A percentile compares a stretch with the other conserved stretches of the same genome.
These are phyloP conservation scores for Amanita inopinata DNA, from an alignment of 768 basidiomycete genomes.

Conservation along the genomic window DNA sequence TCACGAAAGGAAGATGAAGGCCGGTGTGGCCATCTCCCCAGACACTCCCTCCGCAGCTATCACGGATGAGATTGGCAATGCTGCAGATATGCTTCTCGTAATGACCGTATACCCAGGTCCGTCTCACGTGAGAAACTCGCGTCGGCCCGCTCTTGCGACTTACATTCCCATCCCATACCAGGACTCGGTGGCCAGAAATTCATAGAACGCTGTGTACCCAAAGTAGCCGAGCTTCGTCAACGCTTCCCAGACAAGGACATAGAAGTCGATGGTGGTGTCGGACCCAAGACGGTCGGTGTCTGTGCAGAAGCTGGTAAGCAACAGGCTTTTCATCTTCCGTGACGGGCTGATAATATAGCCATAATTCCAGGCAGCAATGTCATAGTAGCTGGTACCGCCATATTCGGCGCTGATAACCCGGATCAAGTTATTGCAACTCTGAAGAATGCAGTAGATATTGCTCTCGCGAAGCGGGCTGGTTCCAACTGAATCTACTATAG, in stretches of 20 bases:
- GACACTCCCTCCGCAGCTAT: conserved; percentile 86
- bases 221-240: conserved; percentile 81
- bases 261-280: conserved; percentile 98
- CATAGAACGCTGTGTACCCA: conserved; percentile 83
- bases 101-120: conserved; percentile 96
- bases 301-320: conserved; percentile 81
- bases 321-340: not conserved
- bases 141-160: too few species aligned
- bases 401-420: conserved; percentile 77
- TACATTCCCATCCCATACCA: conserved; percentile 16
- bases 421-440: conserved; percentile 66
- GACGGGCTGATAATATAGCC: not conserved
- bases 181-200: conserved; percentile 97
- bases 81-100: conserved; percentile 91
- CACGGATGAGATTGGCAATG: conserved; percentile 72
- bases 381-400: conserved; percentile 94
- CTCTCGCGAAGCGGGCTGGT: conserved; percentile 39
- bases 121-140: conserved; percentile 1
- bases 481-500: too few species aligned
- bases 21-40: conserved; percentile 94
- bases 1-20: conserved; percentile 79
- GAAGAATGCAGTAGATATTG: conserved; percentile 60
- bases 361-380: conserved; percentile 83
- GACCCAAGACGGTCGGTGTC: conserved; percentile 74
- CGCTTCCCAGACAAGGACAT: conserved; percentile 94